Evolutionary conservation across 2,329 filamentous ascomycete species (phyloP), one percentile per base, ranked within the genome.

Genomic region (Calonectria pseudoreteaudii): DNA sequence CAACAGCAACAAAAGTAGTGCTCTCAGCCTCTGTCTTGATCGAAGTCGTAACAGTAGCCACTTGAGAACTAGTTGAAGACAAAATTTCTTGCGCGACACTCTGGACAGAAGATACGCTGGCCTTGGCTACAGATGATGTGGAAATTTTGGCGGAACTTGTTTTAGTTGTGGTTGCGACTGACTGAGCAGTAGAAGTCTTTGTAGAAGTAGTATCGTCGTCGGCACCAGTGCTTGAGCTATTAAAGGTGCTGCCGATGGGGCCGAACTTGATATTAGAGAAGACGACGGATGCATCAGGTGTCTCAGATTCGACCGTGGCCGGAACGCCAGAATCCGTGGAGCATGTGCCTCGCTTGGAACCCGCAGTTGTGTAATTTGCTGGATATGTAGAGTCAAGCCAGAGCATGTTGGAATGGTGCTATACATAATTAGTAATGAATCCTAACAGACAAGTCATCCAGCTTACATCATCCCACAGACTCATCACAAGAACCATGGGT

Each of bases 311-410:
- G 58, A 92, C 82, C 10, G 88, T 86, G 36, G 82, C 71, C 28
- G 91, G 90, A 28, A 85, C 86, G 65, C 91, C 91, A 20, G 88
- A 89, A 76, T 82, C 85, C 62, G 86, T 87, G 65, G 86, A 74
- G 83, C 91, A 93, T 34, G 85, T 84, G 73, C 91, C 91, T 79
- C 91, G 89, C 60, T 84, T 83, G 70, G 86, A 83, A 77, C 91
- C 91, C 30, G 86, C 86, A 0, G 72, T 77, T 66, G 85, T 86
- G 18, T 84, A 77, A 76, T 85, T 80, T 74, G 86, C 85, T 50
- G 92, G 92, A 86, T 90, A 93, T 81, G 85, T 89, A 70, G 89
- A 90, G 86, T 94, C 93, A 77, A 95, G 89, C 93, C 93, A 95
- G 79, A 93, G 89, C 92, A 94, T 94, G 85, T 92, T 89, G 80